Evolutionary conservation across 2,329 filamentous ascomycete species (phyloP).

Genomic region (Stylonectria norvegica): DNA sequence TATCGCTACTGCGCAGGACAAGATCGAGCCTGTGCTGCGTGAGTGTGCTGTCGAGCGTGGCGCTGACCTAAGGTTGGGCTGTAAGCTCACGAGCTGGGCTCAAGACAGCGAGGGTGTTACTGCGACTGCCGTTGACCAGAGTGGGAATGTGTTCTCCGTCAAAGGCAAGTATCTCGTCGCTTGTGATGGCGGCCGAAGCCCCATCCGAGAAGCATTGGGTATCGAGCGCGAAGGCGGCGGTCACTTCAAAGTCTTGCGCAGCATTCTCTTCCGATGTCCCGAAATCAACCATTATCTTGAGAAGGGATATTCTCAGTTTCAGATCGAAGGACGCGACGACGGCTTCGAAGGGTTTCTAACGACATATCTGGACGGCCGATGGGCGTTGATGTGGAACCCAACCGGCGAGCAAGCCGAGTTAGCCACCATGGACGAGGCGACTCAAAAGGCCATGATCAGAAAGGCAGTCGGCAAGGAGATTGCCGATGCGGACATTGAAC

Average conservation of each 20-base stretch:
- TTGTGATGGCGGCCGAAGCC: conserved; percentile 34
- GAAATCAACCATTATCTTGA: conserved; percentile 25
- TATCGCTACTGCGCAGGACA: conserved; percentile 36
- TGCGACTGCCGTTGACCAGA: conserved; percentile 1
- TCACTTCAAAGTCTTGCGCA: conserved; percentile 31
- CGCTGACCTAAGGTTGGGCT: conserved; percentile 34
- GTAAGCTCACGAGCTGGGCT: conserved; percentile 28
- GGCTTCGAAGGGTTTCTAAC: conserved; percentile 26
- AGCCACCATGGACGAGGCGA: conserved; percentile 3
- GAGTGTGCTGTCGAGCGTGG: conserved; percentile 30
- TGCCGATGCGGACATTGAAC: conserved; percentile 9
- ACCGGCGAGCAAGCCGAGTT: not conserved
- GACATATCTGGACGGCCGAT: conserved; percentile 23
- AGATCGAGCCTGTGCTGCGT: conserved; percentile 38
- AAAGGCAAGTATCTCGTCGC: conserved; percentile 36
- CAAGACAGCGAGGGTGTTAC: conserved; percentile 13
- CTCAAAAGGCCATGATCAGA: conserved; percentile 11
- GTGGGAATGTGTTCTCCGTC: conserved; percentile 19
- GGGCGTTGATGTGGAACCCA: conserved; percentile 18
- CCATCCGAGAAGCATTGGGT: conserved; percentile 25
- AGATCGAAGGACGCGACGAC: conserved; percentile 24
- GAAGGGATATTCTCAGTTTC: conserved; percentile 32
- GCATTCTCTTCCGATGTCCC: conserved; percentile 34
- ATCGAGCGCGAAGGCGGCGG: conserved; percentile 29
- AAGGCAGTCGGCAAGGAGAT: conserved; percentile 13